These are phyloP conservation scores for Stemphylium beticola DNA, from an alignment of 2,329 filamentous ascomycete species.

Conservation along the genomic window DNA sequence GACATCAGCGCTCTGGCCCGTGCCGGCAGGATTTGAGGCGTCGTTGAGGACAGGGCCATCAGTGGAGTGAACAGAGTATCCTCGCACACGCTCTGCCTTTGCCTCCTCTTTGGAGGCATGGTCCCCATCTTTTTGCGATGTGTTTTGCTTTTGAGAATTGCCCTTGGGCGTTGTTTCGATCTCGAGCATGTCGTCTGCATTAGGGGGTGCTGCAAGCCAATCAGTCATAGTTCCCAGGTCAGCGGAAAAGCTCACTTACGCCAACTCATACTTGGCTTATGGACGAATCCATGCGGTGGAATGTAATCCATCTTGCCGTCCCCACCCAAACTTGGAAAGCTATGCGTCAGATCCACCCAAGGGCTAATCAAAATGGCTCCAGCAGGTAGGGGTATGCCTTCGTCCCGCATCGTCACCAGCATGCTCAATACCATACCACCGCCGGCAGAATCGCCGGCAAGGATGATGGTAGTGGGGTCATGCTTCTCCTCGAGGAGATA, in stretches of 20 bases:
- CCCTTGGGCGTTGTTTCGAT: constrained; percentile 43
- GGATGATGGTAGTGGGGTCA: constrained; percentile 78
- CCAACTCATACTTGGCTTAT: constrained; percentile 90
- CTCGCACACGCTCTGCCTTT: constrained; percentile 42
- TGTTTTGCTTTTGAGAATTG: constrained; percentile 7
- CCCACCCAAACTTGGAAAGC: constrained; percentile 84
- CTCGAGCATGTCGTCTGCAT: constrained; percentile 71
- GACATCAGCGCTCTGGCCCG: constrained; percentile 10
- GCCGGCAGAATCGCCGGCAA: constrained; percentile 92
- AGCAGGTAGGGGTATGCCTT: constrained; percentile 81
- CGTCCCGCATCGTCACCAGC: constrained; percentile 81
- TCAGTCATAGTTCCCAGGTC: constrained; percentile 2
- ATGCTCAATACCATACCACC: constrained; percentile 86
- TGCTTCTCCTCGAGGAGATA: constrained; percentile 75
- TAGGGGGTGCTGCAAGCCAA: constrained; percentile 67
- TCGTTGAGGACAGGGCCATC: constrained; percentile 25
- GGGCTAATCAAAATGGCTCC: constrained; percentile 91
- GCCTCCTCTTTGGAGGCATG: constrained; percentile 45
- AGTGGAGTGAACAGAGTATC: constrained; percentile 38
- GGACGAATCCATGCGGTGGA: constrained; percentile 83
- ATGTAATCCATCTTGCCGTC: constrained; percentile 85
- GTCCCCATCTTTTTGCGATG: constrained; percentile 27
- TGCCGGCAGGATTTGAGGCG: constrained; percentile 12
- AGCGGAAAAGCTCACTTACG: constrained; percentile 47
- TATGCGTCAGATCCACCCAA: constrained; percentile 95